Conservation (phyloP, 1,139 yeast genomes). For the Candida pseudoviswanathii region DNA sequence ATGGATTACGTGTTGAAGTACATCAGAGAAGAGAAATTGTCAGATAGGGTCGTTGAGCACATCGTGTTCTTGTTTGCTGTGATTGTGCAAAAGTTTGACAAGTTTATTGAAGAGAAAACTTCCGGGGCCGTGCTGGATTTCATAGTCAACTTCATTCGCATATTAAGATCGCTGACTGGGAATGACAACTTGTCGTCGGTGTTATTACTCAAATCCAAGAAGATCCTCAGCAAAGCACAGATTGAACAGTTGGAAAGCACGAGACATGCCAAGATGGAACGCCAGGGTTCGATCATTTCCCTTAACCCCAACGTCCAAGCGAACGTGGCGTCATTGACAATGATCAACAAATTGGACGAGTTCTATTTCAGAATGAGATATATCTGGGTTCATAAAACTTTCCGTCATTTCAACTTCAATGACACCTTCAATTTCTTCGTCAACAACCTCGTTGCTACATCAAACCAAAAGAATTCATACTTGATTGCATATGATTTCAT, state of each 20-base stretch:
- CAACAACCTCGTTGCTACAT: constrained; percentile 2
- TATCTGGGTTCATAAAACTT: constrained; percentile 10
- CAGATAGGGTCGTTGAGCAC: constrained; percentile 5
- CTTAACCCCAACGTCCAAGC: background rate
- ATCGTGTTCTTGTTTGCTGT: constrained; percentile 10
- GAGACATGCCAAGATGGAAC: background rate
- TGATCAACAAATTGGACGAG: constrained; percentile 7
- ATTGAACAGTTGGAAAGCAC: constrained; percentile 8
- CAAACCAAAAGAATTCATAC: constrained; percentile 10
- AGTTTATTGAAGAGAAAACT: constrained; percentile 9
- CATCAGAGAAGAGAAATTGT: constrained; percentile 5
- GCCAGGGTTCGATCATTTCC: constrained; percentile 4
- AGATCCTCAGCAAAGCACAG: constrained; percentile 8
- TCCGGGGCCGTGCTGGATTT: constrained; percentile 9
- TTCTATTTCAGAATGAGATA: constrained; percentile 3
- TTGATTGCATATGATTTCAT: constrained; percentile 25
- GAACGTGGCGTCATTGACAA: constrained; percentile 7
- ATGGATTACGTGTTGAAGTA: constrained; percentile 9
- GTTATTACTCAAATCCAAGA: constrained; percentile 10
- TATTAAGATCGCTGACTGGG: constrained; percentile 6
- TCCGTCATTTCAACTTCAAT: constrained; percentile 7
- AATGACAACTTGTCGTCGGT: constrained; percentile 6
- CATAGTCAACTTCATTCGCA: constrained; percentile 10
- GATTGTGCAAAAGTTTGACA: constrained; percentile 10
- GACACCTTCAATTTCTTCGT: constrained; percentile 2